Conservation (phyloP, 805 yeast genomes). For the Ogataea saltuana region DNA sequence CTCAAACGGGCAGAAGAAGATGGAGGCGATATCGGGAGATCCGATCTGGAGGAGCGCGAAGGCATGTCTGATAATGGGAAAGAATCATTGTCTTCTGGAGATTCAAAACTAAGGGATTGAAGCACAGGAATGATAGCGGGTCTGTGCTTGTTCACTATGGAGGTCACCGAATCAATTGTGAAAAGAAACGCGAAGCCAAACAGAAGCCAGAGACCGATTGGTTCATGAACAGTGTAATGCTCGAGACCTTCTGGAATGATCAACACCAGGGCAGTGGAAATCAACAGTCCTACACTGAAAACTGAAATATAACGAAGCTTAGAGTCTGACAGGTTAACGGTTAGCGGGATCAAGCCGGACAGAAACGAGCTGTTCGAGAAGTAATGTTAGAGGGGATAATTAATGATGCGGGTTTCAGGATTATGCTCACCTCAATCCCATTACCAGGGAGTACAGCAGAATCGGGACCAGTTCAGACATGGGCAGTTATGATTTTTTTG, state of each 20-base stretch:
- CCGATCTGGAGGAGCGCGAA: not conserved
- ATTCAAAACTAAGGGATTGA: not conserved
- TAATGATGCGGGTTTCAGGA: too few relatives aligned
- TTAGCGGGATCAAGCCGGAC: conserved; percentile 33
- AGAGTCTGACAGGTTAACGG: conserved; percentile 25
- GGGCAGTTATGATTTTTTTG: too few relatives aligned
- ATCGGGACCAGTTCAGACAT: conserved; percentile 24
- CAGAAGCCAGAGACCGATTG: conserved; percentile 50
- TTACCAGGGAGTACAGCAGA: conserved; percentile 22
- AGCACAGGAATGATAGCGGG: not conserved
- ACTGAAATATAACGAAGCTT: conserved; percentile 44
- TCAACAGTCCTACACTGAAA: conserved; percentile 58
- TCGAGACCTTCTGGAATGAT: conserved; percentile 69
- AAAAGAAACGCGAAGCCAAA: conserved; percentile 58
- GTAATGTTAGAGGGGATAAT: not conserved
- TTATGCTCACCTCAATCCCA: conserved; percentile 23
- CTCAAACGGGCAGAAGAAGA: conserved; percentile 5
- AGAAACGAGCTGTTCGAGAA: conserved; percentile 25
- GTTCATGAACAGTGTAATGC: conserved; percentile 27
- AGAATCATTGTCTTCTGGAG: not conserved
- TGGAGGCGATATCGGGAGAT: conserved; percentile 10
- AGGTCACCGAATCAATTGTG: conserved; percentile 41
- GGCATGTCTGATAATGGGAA: conserved; percentile 5
- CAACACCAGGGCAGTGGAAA: conserved; percentile 59
- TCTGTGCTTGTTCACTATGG: conserved; percentile 11